Base-by-base conservation (phyloP, 164 flowering plant genomes). In the Magnolia changhungtana region DNA sequence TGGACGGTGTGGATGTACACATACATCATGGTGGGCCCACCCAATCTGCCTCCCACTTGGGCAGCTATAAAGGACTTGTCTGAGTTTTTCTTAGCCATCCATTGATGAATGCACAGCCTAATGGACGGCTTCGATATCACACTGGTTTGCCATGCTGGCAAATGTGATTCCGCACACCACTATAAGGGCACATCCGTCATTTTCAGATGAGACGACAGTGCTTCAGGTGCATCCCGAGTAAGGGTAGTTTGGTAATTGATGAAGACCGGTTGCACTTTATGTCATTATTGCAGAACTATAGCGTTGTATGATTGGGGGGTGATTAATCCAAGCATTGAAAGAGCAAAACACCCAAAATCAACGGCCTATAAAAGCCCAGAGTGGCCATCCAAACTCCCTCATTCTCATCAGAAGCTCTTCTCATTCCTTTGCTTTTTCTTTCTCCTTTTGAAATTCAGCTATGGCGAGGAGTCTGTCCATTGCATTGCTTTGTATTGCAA, bases 391-490 rank as follows among this genome's bases (percentile, higher is more conserved):
- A 14, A 19, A 9, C 19, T 69, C 72, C 72, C 72, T 69, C 72
- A 69, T n/a, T 21, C 67, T 21, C 24, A 8, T 21, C 20, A 7
- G 16, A 8, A 50, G 23, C 75, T 18, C 21, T 16, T 64, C 29
- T 13, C 59, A 1, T 10, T 73, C 67, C 20, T 19, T 7, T 63
- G 3, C 59, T 1, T 23, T 18, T 0, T 13, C 58, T 45, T 59
- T n/a, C 29, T 16, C 13, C 29, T n/a, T 55, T 19, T 37, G 45
- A 72, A 18, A 31, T 61, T 72, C 69, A 71, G 64, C 73, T 59
- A 84, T 84, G 86, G 84, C 76, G 7, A 77, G 51, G 50, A 76
- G 72, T 67, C 63, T 71, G 4, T 63, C 63, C 61, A 78, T 79
- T 61, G 27, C 72, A 18, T 45, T 81, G 67, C 50, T 82, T 18